A percentile compares a stretch with the other conserved stretches of the same genome.
phyloP scores from a whole-genome alignment of 306 rosid genomes.

The Casuarina cunninghamiana region DNA sequence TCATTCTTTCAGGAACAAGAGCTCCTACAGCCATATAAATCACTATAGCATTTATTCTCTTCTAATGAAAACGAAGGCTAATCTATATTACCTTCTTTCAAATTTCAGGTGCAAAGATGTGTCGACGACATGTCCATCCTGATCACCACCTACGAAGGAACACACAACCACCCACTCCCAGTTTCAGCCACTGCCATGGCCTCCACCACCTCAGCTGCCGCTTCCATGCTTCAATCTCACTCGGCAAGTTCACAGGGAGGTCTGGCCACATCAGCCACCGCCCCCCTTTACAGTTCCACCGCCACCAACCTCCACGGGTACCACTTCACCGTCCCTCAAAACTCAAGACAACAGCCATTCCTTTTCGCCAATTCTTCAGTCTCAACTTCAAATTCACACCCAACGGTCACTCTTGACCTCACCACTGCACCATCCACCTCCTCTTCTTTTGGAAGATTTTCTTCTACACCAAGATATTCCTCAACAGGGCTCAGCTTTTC shows the following conservation, averaged over 20 bases:
- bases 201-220: conserved; percentile 66
- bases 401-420: conserved; percentile 63
- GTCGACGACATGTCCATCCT: conserved; percentile 64
- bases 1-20: not conserved
- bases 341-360: conserved; percentile 27
- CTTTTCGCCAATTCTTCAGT: conserved; percentile 43
- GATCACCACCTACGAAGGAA: conserved; percentile 77
- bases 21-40: not conserved
- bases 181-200: conserved; percentile 72
- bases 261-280: conserved; percentile 20
- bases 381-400: conserved; percentile 55
- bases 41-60: not conserved
- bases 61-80: not conserved
- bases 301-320: conserved; percentile 22
- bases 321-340: conserved; percentile 30
- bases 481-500: conserved; percentile 35
- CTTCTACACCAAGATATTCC: conserved; percentile 27
- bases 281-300: conserved; percentile 27
- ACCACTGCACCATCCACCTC: conserved; percentile 28
- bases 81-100: conserved; percentile 3
- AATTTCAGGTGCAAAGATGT: conserved; percentile 74
- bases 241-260: conserved; percentile 41
- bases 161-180: conserved; percentile 66
- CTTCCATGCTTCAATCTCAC: conserved; percentile 58
- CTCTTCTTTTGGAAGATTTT: conserved; percentile 30